Evolutionary conservation across 371 early-diverging fungal genomes (phyloP).

Genomic region (Mucor mucedo): DNA sequence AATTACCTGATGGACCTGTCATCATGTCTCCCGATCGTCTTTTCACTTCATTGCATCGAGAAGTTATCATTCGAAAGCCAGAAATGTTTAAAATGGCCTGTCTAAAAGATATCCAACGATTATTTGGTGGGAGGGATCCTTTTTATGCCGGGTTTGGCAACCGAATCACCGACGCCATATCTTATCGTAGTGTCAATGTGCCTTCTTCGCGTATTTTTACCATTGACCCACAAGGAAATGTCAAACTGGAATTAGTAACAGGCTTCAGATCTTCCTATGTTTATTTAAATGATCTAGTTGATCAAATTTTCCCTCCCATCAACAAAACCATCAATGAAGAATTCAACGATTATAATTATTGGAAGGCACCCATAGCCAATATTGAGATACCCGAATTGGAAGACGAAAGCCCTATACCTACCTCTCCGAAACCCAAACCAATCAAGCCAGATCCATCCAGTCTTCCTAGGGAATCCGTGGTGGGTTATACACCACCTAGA

Average conservation of each 20-base stretch:
- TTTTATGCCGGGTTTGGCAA: conserved; percentile 99
- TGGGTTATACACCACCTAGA: conserved; percentile 15
- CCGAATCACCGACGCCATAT: conserved; percentile 89
- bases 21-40: conserved; percentile 98
- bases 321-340: conserved; percentile 58
- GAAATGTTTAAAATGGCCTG: conserved; percentile 98
- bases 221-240: conserved; percentile 91
- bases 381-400: conserved; percentile 57
- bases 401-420: conserved; percentile 17
- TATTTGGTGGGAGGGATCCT: conserved; percentile 83
- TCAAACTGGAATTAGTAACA: conserved; percentile 86
- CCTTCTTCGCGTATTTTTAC: conserved; percentile 96
- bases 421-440: conserved; percentile 41
- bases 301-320: conserved; percentile 93
- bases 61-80: conserved; percentile 94
- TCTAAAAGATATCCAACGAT: conserved; percentile 85
- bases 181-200: conserved; percentile 94
- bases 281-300: conserved; percentile 90
- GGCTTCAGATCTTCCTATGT: conserved; percentile 87
- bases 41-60: conserved; percentile 91
- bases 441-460: conserved; percentile 44
- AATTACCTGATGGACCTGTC: conserved; percentile 97
- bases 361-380: conserved; percentile 67
- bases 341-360: conserved; percentile 88
- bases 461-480: conserved; percentile 30